Evolutionary conservation across 768 basidiomycete species (phyloP), one percentile per base, ranked within the genome.

Genomic region (Auricularia sp.): DNA sequence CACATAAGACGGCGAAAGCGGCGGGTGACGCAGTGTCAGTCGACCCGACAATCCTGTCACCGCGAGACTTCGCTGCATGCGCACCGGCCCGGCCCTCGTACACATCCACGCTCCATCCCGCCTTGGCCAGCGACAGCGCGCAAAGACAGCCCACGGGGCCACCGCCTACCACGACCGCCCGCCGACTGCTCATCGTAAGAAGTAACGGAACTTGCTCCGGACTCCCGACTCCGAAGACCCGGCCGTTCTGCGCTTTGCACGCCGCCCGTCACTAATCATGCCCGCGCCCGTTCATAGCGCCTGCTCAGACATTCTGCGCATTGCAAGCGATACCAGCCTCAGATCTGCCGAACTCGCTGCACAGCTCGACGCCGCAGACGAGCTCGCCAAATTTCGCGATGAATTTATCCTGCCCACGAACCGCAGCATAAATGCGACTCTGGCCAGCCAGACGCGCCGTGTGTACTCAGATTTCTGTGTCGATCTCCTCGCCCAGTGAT

Each of bases 71-170:
- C 54, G 64, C 59, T 61, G 59, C 39, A 23, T 68, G 68, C 71
- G 69, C 73, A 90, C 93, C 93, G 72, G 88, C 78, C 64, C 93
- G 84, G 66, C 81, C 82, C 77, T 95, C 93, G 71, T 87, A 90
- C 36, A 94, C 74, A 65, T 86, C 83, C 64, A 94, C 91, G 62
- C 75, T 68, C 91, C 94, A 99, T 61, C 94, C 95, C 71, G 84
- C 81, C 69, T 90, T 90, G 62, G 92, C 89, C 54, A 99, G 80
- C 63, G 89, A 83, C 61, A 95, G 80, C 14, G 96, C 94, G 39
- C 88, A 83, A 29, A 98, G 87, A 73, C 93, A 94, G 29, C 96
- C 96, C 16, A 99, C 96, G 7, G 96, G 95, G 0, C 96, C 96
- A 63, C 88, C 95, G 47, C 96, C 96, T 29, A 78, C 74, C 42